These are phyloP conservation scores for Pestalotiopsis sp. DNA, from an alignment of 2,329 filamentous ascomycete species.

Conservation along the genomic window DNA sequence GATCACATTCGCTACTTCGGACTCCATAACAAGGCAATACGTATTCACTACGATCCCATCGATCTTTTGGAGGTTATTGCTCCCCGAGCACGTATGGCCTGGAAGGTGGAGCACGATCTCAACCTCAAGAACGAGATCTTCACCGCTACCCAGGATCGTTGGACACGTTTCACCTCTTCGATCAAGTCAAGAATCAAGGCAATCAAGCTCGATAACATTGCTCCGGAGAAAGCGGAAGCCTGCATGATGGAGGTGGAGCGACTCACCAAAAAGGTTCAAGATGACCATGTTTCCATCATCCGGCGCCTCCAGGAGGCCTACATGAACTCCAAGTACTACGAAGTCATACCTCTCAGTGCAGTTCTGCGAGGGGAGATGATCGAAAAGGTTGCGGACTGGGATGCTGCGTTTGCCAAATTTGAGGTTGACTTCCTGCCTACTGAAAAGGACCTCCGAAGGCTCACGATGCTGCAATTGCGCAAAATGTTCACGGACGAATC, in stretches of 20 bases:
- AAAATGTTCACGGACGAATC: constrained; percentile 95
- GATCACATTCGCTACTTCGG: constrained; percentile 95
- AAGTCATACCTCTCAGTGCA: constrained; percentile 90
- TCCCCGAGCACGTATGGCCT: constrained; percentile 85
- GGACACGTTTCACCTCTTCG: constrained; percentile 85
- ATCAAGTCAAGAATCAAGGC: constrained; percentile 82
- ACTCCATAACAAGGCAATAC: constrained; percentile 79
- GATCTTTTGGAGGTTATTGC: constrained; percentile 94
- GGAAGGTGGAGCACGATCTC: constrained; percentile 96
- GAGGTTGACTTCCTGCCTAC: constrained; percentile 91
- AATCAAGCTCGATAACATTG: constrained; percentile 88
- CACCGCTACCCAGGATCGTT: constrained; percentile 75
- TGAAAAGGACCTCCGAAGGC: constrained; percentile 91
- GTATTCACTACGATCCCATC: constrained; percentile 91
- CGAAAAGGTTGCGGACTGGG: constrained; percentile 92
- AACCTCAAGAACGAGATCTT: constrained; percentile 93
- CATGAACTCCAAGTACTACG: constrained; percentile 92
- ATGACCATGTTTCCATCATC: constrained; percentile 76
- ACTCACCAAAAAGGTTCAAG: constrained; percentile 76
- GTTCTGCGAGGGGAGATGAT: constrained; percentile 82
- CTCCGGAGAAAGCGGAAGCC: constrained; percentile 81
- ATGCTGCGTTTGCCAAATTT: constrained; percentile 85
- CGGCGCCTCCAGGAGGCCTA: constrained; percentile 86
- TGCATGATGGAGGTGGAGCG: constrained; percentile 82
- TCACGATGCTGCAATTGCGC: constrained; percentile 89